These are phyloP conservation scores for Epichloe elymi DNA, from an alignment of 2,329 filamentous ascomycete genomes.

Conservation along the genomic window DNA sequence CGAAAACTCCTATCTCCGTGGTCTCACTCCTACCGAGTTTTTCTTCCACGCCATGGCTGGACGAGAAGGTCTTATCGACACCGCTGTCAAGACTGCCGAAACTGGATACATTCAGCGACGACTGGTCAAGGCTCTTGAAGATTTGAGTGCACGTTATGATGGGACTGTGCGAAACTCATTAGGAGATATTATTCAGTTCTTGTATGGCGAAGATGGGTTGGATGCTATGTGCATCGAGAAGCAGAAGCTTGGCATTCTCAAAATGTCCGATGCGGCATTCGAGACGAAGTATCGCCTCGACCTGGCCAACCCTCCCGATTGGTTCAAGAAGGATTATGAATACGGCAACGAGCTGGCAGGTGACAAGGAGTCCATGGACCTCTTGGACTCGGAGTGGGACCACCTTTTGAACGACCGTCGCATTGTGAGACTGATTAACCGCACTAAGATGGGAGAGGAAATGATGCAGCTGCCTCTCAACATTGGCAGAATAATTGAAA, in stretches of 20 bases:
- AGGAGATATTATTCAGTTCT: constrained; percentile 91
- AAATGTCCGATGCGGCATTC: constrained; percentile 64
- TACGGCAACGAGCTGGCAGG: constrained; percentile 77
- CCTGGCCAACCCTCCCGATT: constrained; percentile 43
- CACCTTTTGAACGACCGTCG: constrained; percentile 60
- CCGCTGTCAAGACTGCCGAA: constrained; percentile 96
- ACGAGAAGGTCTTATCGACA: constrained; percentile 99
- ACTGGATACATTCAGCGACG: constrained; percentile 98
- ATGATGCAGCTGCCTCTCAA: constrained; percentile 89
- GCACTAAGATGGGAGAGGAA: constrained; percentile 60
- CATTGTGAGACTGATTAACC: constrained; percentile 57
- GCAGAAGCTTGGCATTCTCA: constrained; percentile 78
- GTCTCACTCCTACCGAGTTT: constrained; percentile 89
- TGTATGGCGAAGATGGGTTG: constrained; percentile 94
- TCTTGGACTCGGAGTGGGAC: constrained; percentile 83
- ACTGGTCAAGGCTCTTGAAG: constrained; percentile 94
- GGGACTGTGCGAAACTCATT: constrained; percentile 94
- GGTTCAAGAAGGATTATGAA: constrained; percentile 49
- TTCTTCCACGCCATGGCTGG: constrained; percentile 99
- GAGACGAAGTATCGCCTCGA: constrained; percentile 75
- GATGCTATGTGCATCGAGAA: constrained; percentile 91
- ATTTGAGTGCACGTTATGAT: constrained; percentile 95
- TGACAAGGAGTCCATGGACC: constrained; percentile 73
- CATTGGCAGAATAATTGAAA: constrained; percentile 78
- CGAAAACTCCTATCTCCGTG: constrained; percentile 95